A percentile compares a stretch with the other conserved stretches of the same genome.
phyloP scores from a whole-genome alignment of 768 basidiomycete species.

The Russula lepida region DNA sequence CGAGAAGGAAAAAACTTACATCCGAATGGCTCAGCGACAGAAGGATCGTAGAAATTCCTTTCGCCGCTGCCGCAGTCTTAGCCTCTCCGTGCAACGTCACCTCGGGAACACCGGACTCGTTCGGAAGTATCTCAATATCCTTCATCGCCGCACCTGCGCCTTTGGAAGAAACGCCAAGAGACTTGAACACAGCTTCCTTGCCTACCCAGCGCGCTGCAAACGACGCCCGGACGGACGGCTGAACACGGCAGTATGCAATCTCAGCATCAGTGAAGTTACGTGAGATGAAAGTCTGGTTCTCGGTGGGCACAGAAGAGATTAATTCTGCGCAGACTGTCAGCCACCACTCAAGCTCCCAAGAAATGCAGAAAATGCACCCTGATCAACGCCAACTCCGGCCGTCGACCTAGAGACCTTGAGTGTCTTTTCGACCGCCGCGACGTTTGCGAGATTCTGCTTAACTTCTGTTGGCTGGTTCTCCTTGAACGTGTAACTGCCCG shows the following conservation, averaged over 20 bases:
- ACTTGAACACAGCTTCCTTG: conserved; percentile 97
- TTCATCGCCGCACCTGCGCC: conserved; percentile 94
- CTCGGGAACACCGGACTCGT: conserved; percentile 67
- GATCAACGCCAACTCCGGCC: conserved; percentile 81
- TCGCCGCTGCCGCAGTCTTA: conserved; percentile 56
- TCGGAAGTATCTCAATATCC: conserved; percentile 91
- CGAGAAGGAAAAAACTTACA: conserved; percentile 38
- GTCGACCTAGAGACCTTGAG: conserved; percentile 40
- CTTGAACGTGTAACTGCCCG: conserved; percentile 76
- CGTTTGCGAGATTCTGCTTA: conserved; percentile 54
- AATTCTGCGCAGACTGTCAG: conserved; percentile 45
- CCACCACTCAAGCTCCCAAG: conserved; percentile 13
- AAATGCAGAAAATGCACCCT: conserved; percentile 44
- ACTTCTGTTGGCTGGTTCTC: conserved; percentile 48
- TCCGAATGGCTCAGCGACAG: conserved; percentile 92
- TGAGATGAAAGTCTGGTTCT: conserved; percentile 76
- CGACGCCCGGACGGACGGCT: conserved; percentile 80
- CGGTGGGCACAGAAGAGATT: conserved; percentile 85
- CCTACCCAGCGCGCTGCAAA: conserved; percentile 97
- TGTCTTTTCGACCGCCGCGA: conserved; percentile 50
- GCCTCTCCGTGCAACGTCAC: conserved; percentile 78
- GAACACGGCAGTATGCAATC: conserved; percentile 75
- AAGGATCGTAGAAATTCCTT: conserved; percentile 66
- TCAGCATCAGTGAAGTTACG: conserved; percentile 94
- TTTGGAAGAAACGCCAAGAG: conserved; percentile 79